Percentiles rank a stretch among this genome's conserved stretches.
Conservation (phyloP, 2,329 filamentous ascomycete genomes). For the Sporothrix pallida region DNA sequence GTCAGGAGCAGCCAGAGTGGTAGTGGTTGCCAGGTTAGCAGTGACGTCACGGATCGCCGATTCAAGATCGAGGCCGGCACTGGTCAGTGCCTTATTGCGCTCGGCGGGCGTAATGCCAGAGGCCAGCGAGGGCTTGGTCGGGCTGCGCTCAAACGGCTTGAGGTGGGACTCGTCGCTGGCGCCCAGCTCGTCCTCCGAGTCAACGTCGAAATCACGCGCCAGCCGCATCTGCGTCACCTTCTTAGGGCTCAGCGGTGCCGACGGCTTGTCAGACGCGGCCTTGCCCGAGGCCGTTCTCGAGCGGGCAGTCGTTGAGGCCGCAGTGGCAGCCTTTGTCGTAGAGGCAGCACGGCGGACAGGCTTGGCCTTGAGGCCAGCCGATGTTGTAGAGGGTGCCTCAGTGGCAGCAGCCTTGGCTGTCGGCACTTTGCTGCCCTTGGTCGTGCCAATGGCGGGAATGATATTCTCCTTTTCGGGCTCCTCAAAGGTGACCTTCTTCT, state of each 20-base stretch:
- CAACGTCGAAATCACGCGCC: slow-evolving; percentile 50
- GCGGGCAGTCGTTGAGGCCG: slow-evolving; percentile 1
- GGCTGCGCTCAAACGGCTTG: slow-evolving; percentile 61
- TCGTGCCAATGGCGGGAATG: slow-evolving; percentile 47
- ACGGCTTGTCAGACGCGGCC: slow-evolving; percentile 38
- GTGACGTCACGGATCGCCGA: slow-evolving; percentile 34
- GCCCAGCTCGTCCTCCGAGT: slow-evolving; percentile 66
- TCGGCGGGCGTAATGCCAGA: slow-evolving; percentile 43
- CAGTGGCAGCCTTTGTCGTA: slow-evolving; percentile 37
- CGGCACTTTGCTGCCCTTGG: slow-evolving; percentile 37
- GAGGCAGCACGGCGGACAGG: slow-evolving; percentile 35
- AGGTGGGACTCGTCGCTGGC: slow-evolving; percentile 57
- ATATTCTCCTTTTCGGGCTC: slow-evolving; percentile 70
- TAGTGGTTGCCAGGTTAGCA: slow-evolving; percentile 37
- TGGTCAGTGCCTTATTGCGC: slow-evolving; percentile 25
- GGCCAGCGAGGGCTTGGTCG: slow-evolving; percentile 55
- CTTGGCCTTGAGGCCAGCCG: slow-evolving; percentile 46
- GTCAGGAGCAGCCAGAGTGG: slow-evolving; percentile 43
- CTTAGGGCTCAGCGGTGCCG: slow-evolving; percentile 65
- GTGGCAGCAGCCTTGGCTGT: slow-evolving; percentile 44
- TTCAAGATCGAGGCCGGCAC: slow-evolving; percentile 30
- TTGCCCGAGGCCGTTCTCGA: slow-evolving; percentile 37
- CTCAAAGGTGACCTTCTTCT: slow-evolving; percentile 69
- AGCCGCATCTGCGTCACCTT: slow-evolving; percentile 65
- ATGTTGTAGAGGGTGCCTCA: slow-evolving; percentile 30